These are phyloP conservation scores for Rhizopogon sp. DNA, from an alignment of 768 basidiomycete genomes.

Conservation along the genomic window DNA sequence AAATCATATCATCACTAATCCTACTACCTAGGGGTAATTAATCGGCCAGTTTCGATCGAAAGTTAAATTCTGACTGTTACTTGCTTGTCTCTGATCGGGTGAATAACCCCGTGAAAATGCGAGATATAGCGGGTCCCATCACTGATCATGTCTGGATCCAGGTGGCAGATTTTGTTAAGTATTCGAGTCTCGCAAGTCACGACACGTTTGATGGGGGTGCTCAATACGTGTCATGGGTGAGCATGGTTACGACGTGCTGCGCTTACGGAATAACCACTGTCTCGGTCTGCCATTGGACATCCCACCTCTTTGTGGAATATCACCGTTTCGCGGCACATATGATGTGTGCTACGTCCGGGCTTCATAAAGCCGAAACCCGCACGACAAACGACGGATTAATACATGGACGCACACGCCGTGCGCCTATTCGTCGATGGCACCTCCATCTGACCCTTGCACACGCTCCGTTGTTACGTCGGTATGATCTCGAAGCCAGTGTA, in stretches of 20 bases:
- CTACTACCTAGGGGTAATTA: not conserved
- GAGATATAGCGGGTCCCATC: not conserved
- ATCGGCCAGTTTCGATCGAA: not conserved
- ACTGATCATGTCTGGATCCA: not conserved
- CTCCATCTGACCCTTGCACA: too few species aligned
- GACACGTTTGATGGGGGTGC: not conserved
- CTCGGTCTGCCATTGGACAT: too few species aligned
- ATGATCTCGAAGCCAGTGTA: too few species aligned
- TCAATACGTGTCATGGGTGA: not conserved
- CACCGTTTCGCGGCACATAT: too few species aligned
- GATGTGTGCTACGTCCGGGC: not conserved
- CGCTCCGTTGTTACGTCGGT: too few species aligned
- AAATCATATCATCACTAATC: not conserved
- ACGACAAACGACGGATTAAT: slow-evolving; percentile 13
- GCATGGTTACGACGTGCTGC: not conserved
- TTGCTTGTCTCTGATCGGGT: not conserved
- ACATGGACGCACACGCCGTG: not conserved
- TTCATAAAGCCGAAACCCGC: slow-evolving; percentile 8
- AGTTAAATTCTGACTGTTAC: not conserved
- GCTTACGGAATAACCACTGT: not conserved
- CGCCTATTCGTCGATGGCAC: too few species aligned
- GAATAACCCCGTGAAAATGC: not conserved
- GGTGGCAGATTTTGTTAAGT: not conserved
- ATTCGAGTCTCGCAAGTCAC: not conserved
- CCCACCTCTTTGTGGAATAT: too few species aligned